Conservation (phyloP, 78 protist genomes). For the slime mould (Dictyostelium discoideum) region DNA sequence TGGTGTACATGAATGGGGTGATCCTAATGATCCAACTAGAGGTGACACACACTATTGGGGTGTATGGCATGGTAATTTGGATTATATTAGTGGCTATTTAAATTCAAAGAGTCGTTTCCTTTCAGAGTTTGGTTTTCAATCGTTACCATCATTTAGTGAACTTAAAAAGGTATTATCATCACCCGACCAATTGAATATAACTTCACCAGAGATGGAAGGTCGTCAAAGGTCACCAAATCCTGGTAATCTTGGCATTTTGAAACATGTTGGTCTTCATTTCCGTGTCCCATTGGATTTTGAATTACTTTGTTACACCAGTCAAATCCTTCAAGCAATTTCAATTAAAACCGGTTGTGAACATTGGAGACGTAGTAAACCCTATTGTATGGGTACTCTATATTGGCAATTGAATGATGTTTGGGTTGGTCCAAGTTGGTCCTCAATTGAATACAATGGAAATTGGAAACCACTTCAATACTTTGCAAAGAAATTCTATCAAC, state of each 20-base stretch:
- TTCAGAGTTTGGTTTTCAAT: conserved; percentile 93
- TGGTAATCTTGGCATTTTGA: conserved; percentile 65
- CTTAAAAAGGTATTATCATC: background rate
- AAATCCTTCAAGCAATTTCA: conserved; percentile 68
- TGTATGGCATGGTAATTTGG: conserved; percentile 81
- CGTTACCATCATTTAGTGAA: conserved; percentile 61
- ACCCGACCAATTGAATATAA: conserved; percentile 53
- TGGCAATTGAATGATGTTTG: conserved; percentile 94
- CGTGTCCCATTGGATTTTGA: conserved; percentile 51
- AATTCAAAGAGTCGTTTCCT: conserved; percentile 79
- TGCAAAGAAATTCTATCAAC: conserved; percentile 61
- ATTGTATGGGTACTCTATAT: conserved; percentile 90
- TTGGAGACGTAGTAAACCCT: conserved; percentile 77
- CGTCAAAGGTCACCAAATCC: conserved; percentile 81
- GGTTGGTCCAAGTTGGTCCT: conserved; percentile 88
- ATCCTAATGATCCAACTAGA: conserved; percentile 38
- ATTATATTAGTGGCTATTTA: conserved; percentile 36
- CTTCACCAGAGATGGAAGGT: conserved; percentile 79
- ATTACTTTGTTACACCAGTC: conserved; percentile 32
- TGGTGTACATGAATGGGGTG: conserved; percentile 80
- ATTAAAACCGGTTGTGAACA: conserved; percentile 84
- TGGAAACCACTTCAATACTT: conserved; percentile 89
- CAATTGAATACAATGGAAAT: conserved; percentile 82
- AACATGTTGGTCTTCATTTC: conserved; percentile 65
- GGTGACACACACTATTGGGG: conserved; percentile 85